Evolutionary conservation across 2,329 filamentous ascomycete genomes (phyloP), one percentile per base, ranked within the genome.

Genomic region (Apiospora marii): DNA sequence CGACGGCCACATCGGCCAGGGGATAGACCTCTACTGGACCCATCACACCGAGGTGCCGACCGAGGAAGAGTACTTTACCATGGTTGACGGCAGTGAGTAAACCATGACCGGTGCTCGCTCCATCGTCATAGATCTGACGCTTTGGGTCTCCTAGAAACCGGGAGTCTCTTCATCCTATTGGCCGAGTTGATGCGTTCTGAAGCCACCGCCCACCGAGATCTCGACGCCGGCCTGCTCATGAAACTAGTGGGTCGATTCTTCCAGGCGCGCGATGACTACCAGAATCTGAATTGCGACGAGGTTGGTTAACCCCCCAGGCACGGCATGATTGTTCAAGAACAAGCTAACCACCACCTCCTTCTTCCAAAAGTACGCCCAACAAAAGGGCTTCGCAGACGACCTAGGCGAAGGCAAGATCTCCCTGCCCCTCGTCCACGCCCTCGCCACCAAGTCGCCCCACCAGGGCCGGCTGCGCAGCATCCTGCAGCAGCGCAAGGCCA

Each of bases 331-430:
- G 43, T 12, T 14, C 10, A 1, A 13, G 10, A 1, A 14, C 43
- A 44, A 44, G 43, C 43, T 44, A 69, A 44, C 27, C 1, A 43
- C 4, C 5, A 14, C n/a, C 7, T 51, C 19, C 27, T 61, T 64
- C 51, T 41, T 1, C 30, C 4, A 30, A 41, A 46, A 80, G 78
- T 85, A 85, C 70, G 77, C 81, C 1, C 73, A 74, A 0, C 75
- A 81, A 46, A 85, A 85, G 72, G 83, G 84, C 0, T 83, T 83
- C 71, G 82, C 80, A 71, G 83, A 84, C 49, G 84, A 85, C 71
- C 76, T 85, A 0, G 81, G 82, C 34, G 83, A 85, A 74, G 83
- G 84, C 0, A 85, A 86, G 74, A 80, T 81, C 69, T 84, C 83
- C 2, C 76, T 82, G 19, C 77, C 76, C 1, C 72, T 85, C 6